Evolutionary conservation across 768 basidiomycete species (phyloP).

Genomic region (Rhizopogon vulgaris): DNA sequence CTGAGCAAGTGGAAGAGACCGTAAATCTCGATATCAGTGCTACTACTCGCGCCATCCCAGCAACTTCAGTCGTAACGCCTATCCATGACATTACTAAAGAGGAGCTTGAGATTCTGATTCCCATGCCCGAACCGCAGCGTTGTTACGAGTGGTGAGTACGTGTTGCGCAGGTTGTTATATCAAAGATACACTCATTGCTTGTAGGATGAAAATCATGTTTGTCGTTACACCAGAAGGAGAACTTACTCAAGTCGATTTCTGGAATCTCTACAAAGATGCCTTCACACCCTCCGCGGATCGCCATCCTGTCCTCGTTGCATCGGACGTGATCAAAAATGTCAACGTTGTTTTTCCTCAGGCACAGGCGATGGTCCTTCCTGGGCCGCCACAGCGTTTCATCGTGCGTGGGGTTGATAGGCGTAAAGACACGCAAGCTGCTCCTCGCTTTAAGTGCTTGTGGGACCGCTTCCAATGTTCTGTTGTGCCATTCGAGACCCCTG

Average conservation of each 20-base stretch:
- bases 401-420: constrained; percentile 79
- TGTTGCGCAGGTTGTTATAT: neutral
- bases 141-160: constrained; percentile 72
- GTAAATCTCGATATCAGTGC: constrained; percentile 60
- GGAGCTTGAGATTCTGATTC: constrained; percentile 55
- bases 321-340: constrained; percentile 93
- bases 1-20: constrained; percentile 68
- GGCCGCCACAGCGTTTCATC: constrained; percentile 70
- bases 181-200: neutral
- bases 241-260: constrained; percentile 91
- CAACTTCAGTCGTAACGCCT: constrained; percentile 38
- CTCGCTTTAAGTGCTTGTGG: constrained; percentile 78
- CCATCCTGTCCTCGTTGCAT: constrained; percentile 67
- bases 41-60: constrained; percentile 51
- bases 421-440: constrained; percentile 48
- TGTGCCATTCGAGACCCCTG: constrained; percentile 41
- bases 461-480: constrained; percentile 50
- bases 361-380: constrained; percentile 78
- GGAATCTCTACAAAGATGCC: constrained; percentile 86
- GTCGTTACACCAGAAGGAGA: constrained; percentile 69
- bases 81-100: constrained; percentile 67
- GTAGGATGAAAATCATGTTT: constrained; percentile 92
- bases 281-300: constrained; percentile 59
- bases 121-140: constrained; percentile 65
- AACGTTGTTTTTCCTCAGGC: constrained; percentile 80